Percentiles rank a stretch among this genome's conserved stretches.
These are phyloP conservation scores for Pichia sp. DNA, from an alignment of 1,139 yeast genomes.

Conservation along the genomic window DNA sequence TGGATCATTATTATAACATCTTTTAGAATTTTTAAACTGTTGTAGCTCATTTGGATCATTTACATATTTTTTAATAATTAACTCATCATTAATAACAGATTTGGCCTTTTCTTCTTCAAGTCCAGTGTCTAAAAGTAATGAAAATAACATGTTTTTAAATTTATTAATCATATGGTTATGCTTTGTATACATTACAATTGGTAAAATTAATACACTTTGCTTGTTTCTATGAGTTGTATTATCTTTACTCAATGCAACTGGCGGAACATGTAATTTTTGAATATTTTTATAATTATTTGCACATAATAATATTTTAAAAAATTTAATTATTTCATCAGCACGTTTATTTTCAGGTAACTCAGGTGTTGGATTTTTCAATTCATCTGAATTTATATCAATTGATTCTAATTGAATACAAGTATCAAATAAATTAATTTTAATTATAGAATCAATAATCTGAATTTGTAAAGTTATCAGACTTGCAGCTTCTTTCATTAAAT, in stretches of 20 bases:
- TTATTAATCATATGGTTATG: conserved; percentile 49
- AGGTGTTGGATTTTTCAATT: conserved; percentile 4
- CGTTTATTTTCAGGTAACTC: conserved; percentile 28
- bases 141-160: conserved; percentile 37
- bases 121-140: conserved; percentile 3
- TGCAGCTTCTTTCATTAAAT: conserved; percentile 70
- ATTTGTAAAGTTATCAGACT: conserved; percentile 68
- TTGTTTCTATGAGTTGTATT: conserved; percentile 14
- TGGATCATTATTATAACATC: conserved; percentile 19
- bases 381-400: conserved; percentile 2
- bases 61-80: conserved; percentile 17
- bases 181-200: conserved; percentile 61
- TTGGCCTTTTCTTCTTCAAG: conserved; percentile 7
- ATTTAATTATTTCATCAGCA: conserved; percentile 49
- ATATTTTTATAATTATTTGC: conserved; percentile 51
- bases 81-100: conserved; percentile 10
- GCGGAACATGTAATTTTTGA: conserved; percentile 42
- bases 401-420: conserved; percentile 57
- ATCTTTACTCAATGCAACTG: conserved; percentile 33
- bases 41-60: conserved; percentile 21
- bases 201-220: conserved; percentile 47
- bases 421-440: conserved; percentile 57
- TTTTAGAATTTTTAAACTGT: conserved; percentile 3
- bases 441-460: conserved; percentile 54
- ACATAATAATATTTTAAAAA: conserved; percentile 55